Conservation (phyloP, 768 basidiomycete genomes). For the Coprinellus micaceus region DNA sequence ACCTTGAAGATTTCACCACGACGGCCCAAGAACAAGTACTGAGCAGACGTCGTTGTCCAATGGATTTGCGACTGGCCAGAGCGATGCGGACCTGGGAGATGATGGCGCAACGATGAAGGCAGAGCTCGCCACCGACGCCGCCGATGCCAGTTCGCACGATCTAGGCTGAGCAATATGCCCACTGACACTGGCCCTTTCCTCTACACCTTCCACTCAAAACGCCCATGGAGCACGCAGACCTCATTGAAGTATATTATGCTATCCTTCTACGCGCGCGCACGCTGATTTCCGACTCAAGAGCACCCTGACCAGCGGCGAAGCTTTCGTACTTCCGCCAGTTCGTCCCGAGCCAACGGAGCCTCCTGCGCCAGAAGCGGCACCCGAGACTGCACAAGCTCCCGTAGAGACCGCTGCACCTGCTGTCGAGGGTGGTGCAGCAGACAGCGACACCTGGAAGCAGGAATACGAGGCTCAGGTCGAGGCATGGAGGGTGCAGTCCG, state of each 20-base stretch:
- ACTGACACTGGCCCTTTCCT: background rate
- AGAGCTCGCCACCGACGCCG: background rate
- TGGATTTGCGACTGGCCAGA: too few relatives aligned
- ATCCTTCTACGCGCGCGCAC: background rate
- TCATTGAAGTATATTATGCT: constrained; percentile 4
- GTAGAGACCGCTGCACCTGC: background rate
- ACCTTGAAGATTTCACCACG: too few relatives aligned
- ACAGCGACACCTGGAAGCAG: constrained; percentile 52
- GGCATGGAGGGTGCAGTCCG: constrained; percentile 69
- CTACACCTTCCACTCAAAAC: background rate
- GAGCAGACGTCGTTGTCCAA: too few relatives aligned
- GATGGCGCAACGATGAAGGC: constrained; percentile 4
- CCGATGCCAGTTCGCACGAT: background rate
- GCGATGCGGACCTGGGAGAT: background rate
- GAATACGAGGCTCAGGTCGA: constrained; percentile 67
- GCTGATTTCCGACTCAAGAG: background rate
- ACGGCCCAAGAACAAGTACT: too few relatives aligned
- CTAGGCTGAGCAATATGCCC: background rate
- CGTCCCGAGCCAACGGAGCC: constrained; percentile 19
- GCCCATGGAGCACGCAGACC: constrained; percentile 3
- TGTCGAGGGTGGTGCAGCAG: background rate
- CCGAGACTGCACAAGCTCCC: constrained; percentile 1
- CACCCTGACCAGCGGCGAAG: constrained; percentile 16
- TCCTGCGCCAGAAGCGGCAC: constrained; percentile 6
- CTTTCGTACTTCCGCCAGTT: constrained; percentile 30